Conservation (phyloP, 805 yeast genomes). For the Cyberlindnera petersonii region DNA sequence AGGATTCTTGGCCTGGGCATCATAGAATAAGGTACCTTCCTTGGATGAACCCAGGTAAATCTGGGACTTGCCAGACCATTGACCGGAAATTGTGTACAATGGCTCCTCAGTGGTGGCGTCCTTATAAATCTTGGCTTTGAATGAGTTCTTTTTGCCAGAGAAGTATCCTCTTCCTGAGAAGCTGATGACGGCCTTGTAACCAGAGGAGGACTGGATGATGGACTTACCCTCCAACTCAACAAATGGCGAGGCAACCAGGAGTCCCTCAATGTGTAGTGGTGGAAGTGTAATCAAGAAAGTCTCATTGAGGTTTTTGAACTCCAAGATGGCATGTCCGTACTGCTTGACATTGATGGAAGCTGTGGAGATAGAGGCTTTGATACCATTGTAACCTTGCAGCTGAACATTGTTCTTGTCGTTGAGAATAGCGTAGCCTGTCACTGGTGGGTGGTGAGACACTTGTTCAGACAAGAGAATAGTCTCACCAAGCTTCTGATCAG, state of each 20-base stretch:
- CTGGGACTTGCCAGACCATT: conserved; percentile 81
- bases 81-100: conserved; percentile 78
- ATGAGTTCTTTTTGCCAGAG: conserved; percentile 89
- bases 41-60: conserved; percentile 54
- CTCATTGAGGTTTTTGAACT: conserved; percentile 59
- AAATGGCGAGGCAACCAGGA: conserved; percentile 85
- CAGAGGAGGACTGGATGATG: conserved; percentile 78
- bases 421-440: conserved; percentile 83
- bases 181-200: conserved; percentile 69
- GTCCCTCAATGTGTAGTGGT: conserved; percentile 91
- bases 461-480: conserved; percentile 83
- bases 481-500: conserved; percentile 58
- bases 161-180: conserved; percentile 93
- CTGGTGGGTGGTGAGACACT: conserved; percentile 96
- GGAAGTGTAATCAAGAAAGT: conserved; percentile 83
- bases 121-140: conserved; percentile 76
- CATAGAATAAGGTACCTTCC: conserved; percentile 54
- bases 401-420: conserved; percentile 66
- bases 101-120: conserved; percentile 51
- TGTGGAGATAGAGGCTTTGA: conserved; percentile 78
- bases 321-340: conserved; percentile 82
- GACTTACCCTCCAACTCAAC: conserved; percentile 90
- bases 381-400: conserved; percentile 86
- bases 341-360: conserved; percentile 84
- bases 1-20: conserved; percentile 48